Evolutionary conservation across 2,329 filamentous ascomycete species (phyloP).

Genomic region (Fusarium tupiense): DNA sequence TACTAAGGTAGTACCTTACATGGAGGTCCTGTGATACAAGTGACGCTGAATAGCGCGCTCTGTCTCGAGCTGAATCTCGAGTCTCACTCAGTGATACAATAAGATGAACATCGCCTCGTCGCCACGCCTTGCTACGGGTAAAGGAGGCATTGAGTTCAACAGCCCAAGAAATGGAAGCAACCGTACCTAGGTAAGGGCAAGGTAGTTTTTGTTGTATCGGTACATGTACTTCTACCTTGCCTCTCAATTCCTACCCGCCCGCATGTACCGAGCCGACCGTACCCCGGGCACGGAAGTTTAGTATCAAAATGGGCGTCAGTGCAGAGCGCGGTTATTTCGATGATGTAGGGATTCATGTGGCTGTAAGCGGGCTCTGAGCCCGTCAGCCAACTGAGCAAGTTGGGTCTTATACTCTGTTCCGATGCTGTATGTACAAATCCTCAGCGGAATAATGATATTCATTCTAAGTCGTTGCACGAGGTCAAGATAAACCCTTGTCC

Average conservation of each 20-base stretch:
- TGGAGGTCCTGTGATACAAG: not conserved
- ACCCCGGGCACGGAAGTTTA: constrained; percentile 13
- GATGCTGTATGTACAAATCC: not conserved
- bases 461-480: not conserved
- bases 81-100: constrained; percentile 3
- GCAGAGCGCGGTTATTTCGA: constrained; percentile 8
- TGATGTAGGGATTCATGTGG: not conserved
- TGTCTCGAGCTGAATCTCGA: constrained; percentile 1
- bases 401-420: not conserved
- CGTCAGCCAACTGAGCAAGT: not conserved
- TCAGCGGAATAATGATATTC: not conserved
- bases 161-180: not conserved
- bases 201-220: not conserved
- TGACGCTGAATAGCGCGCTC: not conserved
- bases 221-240: not conserved
- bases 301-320: constrained; percentile 15
- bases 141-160: constrained; percentile 27
- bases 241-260: not conserved
- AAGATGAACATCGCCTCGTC: not conserved
- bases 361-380: not conserved
- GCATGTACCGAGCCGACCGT: constrained; percentile 20
- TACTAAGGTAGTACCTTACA: not conserved
- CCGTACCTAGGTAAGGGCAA: not conserved
- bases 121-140: constrained; percentile 19
- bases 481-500: constrained; percentile 10